Percentiles rank a stretch among this genome's conserved stretches.
phyloP scores from a whole-genome alignment of 2,329 filamentous ascomycete species.

The Aspergillus texensis region DNA sequence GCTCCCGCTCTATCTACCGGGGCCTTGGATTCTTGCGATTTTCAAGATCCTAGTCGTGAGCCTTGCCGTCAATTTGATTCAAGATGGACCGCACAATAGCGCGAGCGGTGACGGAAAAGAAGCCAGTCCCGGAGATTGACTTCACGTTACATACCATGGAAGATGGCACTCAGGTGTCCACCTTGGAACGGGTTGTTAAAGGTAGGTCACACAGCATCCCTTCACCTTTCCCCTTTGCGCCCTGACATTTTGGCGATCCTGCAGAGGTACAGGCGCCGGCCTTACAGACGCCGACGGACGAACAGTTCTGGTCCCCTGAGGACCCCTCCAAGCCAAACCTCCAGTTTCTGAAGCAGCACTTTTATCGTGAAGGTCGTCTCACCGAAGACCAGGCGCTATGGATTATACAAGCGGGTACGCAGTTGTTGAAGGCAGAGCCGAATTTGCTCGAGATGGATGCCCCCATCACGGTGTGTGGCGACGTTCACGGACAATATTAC shows the following conservation, averaged over 20 bases:
- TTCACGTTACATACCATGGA: slow-evolving; percentile 99
- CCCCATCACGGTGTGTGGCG: slow-evolving; percentile 96
- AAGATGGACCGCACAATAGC: slow-evolving; percentile 61
- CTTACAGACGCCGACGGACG: slow-evolving; percentile 86
- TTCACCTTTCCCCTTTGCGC: not conserved
- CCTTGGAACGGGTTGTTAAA: slow-evolving; percentile 95
- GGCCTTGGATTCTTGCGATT: slow-evolving; percentile 19
- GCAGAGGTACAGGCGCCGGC: slow-evolving; percentile 96
- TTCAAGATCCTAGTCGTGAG: slow-evolving; percentile 12
- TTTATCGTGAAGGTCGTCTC: slow-evolving; percentile 94
- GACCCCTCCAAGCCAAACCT: slow-evolving; percentile 88
- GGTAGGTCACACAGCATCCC: slow-evolving; percentile 58
- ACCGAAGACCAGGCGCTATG: slow-evolving; percentile 97
- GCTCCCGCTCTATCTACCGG: slow-evolving; percentile 14
- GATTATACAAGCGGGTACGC: slow-evolving; percentile 86
- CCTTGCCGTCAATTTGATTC: slow-evolving; percentile 14
- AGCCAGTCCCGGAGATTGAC: slow-evolving; percentile 94
- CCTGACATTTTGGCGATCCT: slow-evolving; percentile 20
- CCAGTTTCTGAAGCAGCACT: slow-evolving; percentile 94
- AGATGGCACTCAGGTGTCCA: slow-evolving; percentile 93
- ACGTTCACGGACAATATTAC: slow-evolving; percentile 98
- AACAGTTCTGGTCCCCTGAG: slow-evolving; percentile 89
- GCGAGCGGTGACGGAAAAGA: slow-evolving; percentile 91
- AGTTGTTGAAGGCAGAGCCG: slow-evolving; percentile 85
- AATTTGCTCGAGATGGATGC: slow-evolving; percentile 99